These are phyloP conservation scores for Aureobasidium melanogenum DNA, from an alignment of 2,329 filamentous ascomycete species.

Conservation along the genomic window DNA sequence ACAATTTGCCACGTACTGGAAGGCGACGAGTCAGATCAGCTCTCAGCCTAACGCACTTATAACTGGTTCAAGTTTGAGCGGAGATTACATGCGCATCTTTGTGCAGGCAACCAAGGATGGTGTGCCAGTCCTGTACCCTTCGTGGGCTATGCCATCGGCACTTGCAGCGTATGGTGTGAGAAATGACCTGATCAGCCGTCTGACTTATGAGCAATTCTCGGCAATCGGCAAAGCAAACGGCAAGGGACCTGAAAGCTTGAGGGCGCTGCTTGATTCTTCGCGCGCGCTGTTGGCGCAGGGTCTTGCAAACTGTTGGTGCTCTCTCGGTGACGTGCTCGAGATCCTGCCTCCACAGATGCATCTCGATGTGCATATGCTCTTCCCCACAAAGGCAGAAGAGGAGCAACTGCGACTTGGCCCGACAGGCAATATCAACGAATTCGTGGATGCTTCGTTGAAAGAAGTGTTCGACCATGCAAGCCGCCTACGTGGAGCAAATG, in stretches of 20 bases:
- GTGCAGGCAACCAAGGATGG: conserved; percentile 87
- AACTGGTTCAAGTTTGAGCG: conserved; percentile 87
- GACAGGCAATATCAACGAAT: conserved; percentile 73
- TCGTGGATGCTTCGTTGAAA: conserved; percentile 72
- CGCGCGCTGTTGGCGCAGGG: conserved; percentile 1
- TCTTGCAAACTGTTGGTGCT: conserved; percentile 56
- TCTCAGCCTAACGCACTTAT: conserved; percentile 78
- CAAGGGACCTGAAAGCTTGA: conserved; percentile 19
- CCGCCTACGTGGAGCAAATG: conserved; percentile 52
- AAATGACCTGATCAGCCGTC: conserved; percentile 70
- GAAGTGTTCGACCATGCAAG: conserved; percentile 90
- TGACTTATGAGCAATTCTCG: conserved; percentile 66
- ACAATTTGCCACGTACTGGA: conserved; percentile 99
- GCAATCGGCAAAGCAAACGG: conserved; percentile 30
- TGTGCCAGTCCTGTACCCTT: conserved; percentile 77
- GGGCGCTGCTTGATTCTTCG: neutral
- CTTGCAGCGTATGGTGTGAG: conserved; percentile 59
- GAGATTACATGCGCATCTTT: conserved; percentile 87
- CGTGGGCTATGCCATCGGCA: conserved; percentile 53
- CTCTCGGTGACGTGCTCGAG: conserved; percentile 65
- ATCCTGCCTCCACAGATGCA: conserved; percentile 72
- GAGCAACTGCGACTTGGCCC: conserved; percentile 60
- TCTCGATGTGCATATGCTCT: conserved; percentile 85
- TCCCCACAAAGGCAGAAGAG: conserved; percentile 70
- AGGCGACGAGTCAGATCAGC: conserved; percentile 88